Conservation (phyloP, 495 filamentous ascomycete genomes). For the Apiosordaria backusii region DNA sequence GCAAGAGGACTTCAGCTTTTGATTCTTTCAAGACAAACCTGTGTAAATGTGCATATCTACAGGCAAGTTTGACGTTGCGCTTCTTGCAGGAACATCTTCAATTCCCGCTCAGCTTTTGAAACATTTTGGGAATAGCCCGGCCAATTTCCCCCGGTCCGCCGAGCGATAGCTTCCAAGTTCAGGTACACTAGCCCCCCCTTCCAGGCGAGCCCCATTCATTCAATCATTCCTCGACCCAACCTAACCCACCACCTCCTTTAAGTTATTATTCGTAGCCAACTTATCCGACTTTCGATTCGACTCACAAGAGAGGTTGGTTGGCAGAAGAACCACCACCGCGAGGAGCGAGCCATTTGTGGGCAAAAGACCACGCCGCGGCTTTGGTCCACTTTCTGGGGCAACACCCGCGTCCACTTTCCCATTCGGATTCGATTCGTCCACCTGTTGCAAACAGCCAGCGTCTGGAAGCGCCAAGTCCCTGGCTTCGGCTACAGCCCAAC, state of each 20-base stretch:
- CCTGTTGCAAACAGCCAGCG: neutral
- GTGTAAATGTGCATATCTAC: neutral
- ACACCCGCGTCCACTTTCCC: slow-evolving; percentile 1
- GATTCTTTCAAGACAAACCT: neutral
- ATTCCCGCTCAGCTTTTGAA: neutral
- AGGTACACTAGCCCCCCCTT: neutral
- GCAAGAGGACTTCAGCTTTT: neutral
- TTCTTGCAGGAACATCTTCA: neutral
- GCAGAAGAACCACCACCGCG: neutral
- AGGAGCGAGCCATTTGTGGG: neutral
- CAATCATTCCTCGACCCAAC: neutral
- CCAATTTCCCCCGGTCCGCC: slow-evolving; percentile 2
- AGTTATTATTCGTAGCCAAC: neutral
- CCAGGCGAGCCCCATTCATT: neutral
- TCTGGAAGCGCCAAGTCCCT: slow-evolving; percentile 2
- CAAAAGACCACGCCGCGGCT: neutral
- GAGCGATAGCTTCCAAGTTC: neutral
- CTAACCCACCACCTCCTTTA: neutral
- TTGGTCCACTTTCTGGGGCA: neutral
- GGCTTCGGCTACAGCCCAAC: slow-evolving; percentile 3
- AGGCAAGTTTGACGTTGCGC: neutral
- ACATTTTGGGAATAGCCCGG: slow-evolving; percentile 3
- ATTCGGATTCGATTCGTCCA: slow-evolving; percentile 11
- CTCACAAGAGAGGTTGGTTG: neutral
- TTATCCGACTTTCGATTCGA: neutral